Percentiles rank a stretch among this genome's conserved stretches.
These are phyloP conservation scores for Suillus subluteus DNA, from an alignment of 768 basidiomycete species.

Conservation along the genomic window DNA sequence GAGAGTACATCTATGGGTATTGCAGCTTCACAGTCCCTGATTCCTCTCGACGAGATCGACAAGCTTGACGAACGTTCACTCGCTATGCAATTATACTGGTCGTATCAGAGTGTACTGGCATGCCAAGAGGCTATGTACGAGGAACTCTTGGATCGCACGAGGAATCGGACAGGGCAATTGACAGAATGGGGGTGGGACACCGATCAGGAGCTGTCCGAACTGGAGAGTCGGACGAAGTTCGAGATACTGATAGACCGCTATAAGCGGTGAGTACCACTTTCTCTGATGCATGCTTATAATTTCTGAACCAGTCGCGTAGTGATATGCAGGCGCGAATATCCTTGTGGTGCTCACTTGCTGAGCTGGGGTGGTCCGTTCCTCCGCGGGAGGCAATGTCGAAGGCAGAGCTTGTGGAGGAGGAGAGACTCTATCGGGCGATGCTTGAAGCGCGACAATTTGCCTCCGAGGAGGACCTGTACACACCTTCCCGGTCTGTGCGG, in stretches of 20 bases:
- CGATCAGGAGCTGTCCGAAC: constrained; percentile 61
- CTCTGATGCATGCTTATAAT: background rate
- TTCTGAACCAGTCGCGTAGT: constrained; percentile 32
- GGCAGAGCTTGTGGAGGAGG: constrained; percentile 71
- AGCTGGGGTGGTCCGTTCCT: constrained; percentile 62
- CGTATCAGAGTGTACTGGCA: constrained; percentile 63
- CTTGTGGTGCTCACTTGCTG: constrained; percentile 64
- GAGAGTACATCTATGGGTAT: constrained; percentile 42
- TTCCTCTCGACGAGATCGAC: constrained; percentile 46
- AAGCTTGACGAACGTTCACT: constrained; percentile 60
- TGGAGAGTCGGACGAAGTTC: constrained; percentile 59
- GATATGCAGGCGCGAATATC: constrained; percentile 70
- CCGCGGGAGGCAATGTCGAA: constrained; percentile 65
- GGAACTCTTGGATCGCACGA: constrained; percentile 63
- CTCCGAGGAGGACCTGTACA: constrained; percentile 53
- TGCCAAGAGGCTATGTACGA: constrained; percentile 82
- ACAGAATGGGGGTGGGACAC: constrained; percentile 71
- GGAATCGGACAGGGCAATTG: constrained; percentile 57
- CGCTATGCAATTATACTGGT: constrained; percentile 71
- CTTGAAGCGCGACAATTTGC: constrained; percentile 57
- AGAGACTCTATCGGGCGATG: constrained; percentile 62
- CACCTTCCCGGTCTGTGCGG: constrained; percentile 61
- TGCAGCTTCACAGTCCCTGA: constrained; percentile 38
- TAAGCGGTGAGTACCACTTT: constrained; percentile 44
- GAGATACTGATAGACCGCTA: constrained; percentile 63